phyloP scores from a whole-genome alignment of 257 asterid genomes.

The Apocynum venetum region DNA sequence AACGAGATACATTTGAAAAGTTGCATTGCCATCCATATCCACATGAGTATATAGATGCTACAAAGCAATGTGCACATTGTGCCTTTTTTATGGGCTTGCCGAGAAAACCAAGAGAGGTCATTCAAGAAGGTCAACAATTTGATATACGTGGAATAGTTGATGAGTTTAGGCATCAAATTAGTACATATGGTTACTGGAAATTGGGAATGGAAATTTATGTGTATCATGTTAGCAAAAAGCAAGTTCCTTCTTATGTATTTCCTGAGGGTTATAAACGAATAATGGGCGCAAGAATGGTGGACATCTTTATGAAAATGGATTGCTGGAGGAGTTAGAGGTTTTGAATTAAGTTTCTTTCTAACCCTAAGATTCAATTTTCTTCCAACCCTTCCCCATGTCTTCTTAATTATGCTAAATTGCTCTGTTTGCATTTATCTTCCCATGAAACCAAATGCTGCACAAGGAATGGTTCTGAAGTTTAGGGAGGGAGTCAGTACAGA shows the following conservation, averaged over 20 bases:
- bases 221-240: constrained; percentile 85
- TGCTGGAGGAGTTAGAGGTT: constrained; percentile 71
- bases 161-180: constrained; percentile 78
- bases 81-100: constrained; percentile 91
- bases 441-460: constrained; percentile 74
- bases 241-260: constrained; percentile 75
- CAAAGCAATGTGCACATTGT: constrained; percentile 66
- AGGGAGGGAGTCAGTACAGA: constrained; percentile 69
- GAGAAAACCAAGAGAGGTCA: constrained; percentile 73
- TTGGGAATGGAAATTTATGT: constrained; percentile 92
- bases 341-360: constrained; percentile 44
- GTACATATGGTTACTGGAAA: constrained; percentile 71
- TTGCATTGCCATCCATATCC: constrained; percentile 95
- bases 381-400: not conserved
- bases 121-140: constrained; percentile 90
- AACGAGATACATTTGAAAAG: constrained; percentile 78
- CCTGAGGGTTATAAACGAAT: constrained; percentile 74
- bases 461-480: constrained; percentile 51
- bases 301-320: constrained; percentile 42
- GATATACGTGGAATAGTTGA: constrained; percentile 94
- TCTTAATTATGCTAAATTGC: not conserved
- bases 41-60: constrained; percentile 59
- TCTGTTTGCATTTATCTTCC: not conserved
- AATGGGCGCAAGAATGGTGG: constrained; percentile 40
- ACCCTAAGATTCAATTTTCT: constrained; percentile 3